Conservation (phyloP, 345 rosid genomes). For the Orychophragmus violaceus region DNA sequence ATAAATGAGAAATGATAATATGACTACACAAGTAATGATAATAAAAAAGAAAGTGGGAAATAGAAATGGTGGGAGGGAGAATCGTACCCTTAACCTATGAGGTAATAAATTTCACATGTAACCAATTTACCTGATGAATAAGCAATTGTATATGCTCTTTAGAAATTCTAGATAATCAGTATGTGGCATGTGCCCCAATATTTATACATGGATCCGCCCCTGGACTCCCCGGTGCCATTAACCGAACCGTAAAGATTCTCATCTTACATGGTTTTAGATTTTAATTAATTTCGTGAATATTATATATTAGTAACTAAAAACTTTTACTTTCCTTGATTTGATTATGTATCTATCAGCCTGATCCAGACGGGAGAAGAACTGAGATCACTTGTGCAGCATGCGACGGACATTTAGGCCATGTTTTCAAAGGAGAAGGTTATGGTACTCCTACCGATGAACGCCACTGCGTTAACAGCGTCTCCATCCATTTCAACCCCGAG, state of each 20-base stretch:
- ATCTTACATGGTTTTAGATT: background rate
- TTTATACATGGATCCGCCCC: too few species aligned
- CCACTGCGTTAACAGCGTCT: conserved; percentile 79
- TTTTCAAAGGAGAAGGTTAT: conserved; percentile 78
- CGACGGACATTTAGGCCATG: conserved; percentile 86
- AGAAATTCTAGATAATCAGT: too few species aligned
- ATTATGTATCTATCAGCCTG: conserved; percentile 37
- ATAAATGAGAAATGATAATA: too few species aligned
- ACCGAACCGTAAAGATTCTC: conserved; percentile 34
- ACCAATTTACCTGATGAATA: too few species aligned
- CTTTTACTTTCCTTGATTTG: background rate
- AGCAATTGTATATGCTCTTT: too few species aligned
- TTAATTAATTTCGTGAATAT: background rate
- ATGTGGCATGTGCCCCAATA: too few species aligned
- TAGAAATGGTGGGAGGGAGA: too few species aligned
- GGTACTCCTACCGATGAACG: conserved; percentile 77
- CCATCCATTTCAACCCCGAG: conserved; percentile 46
- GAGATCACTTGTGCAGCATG: conserved; percentile 88
- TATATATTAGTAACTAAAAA: background rate
- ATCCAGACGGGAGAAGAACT: conserved; percentile 70
- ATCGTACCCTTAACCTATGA: too few species aligned
- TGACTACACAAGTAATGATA: too few species aligned
- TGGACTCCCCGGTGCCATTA: conserved; percentile 81
- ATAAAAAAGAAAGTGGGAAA: too few species aligned
- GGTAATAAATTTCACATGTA: too few species aligned